Conservation (phyloP, 257 asterid species). For the Linderniella brevidens region DNA sequence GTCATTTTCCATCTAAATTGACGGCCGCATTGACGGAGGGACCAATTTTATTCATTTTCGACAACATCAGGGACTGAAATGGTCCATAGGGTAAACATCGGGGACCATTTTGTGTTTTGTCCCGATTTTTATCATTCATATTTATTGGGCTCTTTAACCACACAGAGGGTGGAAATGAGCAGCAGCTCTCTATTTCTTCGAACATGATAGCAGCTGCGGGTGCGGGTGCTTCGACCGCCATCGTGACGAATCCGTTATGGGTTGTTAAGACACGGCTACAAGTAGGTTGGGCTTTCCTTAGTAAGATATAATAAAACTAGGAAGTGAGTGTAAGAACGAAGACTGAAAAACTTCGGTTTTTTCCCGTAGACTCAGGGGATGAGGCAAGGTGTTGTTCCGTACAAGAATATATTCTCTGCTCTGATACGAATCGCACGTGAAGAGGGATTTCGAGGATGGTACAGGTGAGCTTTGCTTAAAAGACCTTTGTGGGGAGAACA, state of each 20-base stretch:
- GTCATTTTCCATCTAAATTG: too few relatives aligned
- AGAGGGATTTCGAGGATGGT: slow-evolving; percentile 96
- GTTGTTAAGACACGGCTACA: slow-evolving; percentile 93
- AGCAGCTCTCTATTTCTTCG: slow-evolving; percentile 71
- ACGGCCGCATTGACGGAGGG: too few relatives aligned
- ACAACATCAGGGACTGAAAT: too few relatives aligned
- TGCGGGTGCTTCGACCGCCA: slow-evolving; percentile 90
- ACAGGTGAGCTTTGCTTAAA: slow-evolving; percentile 39
- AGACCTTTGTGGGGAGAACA: too few relatives aligned
- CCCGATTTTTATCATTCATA: too few relatives aligned
- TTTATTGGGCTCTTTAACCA: too few relatives aligned
- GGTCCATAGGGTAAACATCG: too few relatives aligned
- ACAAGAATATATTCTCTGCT: slow-evolving; percentile 59
- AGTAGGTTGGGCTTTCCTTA: slow-evolving; percentile 14
- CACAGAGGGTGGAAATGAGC: too few relatives aligned
- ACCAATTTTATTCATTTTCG: too few relatives aligned
- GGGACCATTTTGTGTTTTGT: too few relatives aligned
- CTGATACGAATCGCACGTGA: slow-evolving; percentile 74
- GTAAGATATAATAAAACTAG: too few relatives aligned
- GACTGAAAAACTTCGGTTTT: not conserved
- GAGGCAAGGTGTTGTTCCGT: slow-evolving; percentile 88
- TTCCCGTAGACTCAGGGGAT: slow-evolving; percentile 75
- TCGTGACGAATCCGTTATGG: slow-evolving; percentile 93
- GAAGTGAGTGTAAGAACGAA: not conserved
- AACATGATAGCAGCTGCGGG: slow-evolving; percentile 87